Evolutionary conservation across 1,284 basidiomycete genomes (phyloP), one percentile per base, ranked within the genome.

Genomic region (Gomphus sp.): DNA sequence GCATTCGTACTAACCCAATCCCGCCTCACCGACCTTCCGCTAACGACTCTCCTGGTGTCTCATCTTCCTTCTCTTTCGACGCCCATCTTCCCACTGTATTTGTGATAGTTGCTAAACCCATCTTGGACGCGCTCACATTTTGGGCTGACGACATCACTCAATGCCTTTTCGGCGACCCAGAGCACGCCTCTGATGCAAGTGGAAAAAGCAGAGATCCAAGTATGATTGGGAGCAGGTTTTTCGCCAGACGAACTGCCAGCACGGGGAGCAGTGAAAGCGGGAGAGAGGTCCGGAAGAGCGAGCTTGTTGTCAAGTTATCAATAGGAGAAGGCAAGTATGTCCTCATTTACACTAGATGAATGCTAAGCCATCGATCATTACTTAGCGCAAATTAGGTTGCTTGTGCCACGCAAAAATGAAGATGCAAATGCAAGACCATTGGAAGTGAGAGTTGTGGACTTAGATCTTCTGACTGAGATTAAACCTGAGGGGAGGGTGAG

Each of bases 81-180:
- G 62, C 86, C 7, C 74, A 82, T 47, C 70, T 93, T 28, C 90
- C 92, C 11, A 85, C 84, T 1, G 71, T 89, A 5, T 77, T 84
- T 64, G 71, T 82, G 22, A 73, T 81, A 54, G 66, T 93, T 54
- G 77, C 81, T 4, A 93, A 93, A 67, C 66, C 72, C 6, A 64
- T 74, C 2, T 70, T 93, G 8, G 90, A 95, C 67, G 82, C 82
- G 11, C 69, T 97, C 16, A 92, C 95, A 68, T 86, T 87, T 65
- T 91, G 89, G 78, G 85, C 84, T 8, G 94, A 98, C 67, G 93
- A 95, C 67, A 70, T 87, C 25, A 76, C 84, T 5, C 90, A 90
- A 66, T 79, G 87, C 62, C 67, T 85, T 2, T 44, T 55, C 11
- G 88, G 83, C 55, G 52, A 50, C 31, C n/a, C 59, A 10, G 55